Evolutionary conservation across 2,329 filamentous ascomycete genomes (phyloP).

Genomic region (Clathrospora elynae): DNA sequence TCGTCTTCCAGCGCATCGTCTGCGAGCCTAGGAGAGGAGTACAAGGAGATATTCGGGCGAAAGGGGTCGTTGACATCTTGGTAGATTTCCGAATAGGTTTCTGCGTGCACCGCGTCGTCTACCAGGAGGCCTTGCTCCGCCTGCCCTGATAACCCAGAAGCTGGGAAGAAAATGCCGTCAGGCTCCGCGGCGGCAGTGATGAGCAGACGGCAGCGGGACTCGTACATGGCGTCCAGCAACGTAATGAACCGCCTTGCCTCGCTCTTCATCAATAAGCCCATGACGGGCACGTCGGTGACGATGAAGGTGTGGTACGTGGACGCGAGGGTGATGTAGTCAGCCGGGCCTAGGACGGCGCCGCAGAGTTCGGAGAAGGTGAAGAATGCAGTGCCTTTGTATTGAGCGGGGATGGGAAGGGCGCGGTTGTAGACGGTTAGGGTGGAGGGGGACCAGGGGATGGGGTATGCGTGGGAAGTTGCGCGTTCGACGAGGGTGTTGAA

Average conservation of each 20-base stretch:
- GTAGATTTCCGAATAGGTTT: slow-evolving; percentile 74
- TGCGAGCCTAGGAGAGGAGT: slow-evolving; percentile 52
- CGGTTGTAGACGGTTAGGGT: slow-evolving; percentile 67
- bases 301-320: slow-evolving; percentile 80
- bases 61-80: slow-evolving; percentile 79
- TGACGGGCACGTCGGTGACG: slow-evolving; percentile 69
- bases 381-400: slow-evolving; percentile 62
- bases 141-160: too few species aligned
- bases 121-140: too few species aligned
- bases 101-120: slow-evolving; percentile 64
- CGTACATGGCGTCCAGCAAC: slow-evolving; percentile 75
- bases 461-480: slow-evolving; percentile 39
- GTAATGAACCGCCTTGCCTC: slow-evolving; percentile 82
- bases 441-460: slow-evolving; percentile 52
- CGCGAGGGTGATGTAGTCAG: slow-evolving; percentile 81
- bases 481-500: slow-evolving; percentile 31
- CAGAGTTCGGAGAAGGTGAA: slow-evolving; percentile 75
- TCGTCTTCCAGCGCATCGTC: slow-evolving; percentile 57
- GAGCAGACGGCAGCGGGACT: slow-evolving; percentile 77
- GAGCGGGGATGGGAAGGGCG: slow-evolving; percentile 62
- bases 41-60: slow-evolving; percentile 75
- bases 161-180: slow-evolving; percentile 77
- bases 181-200: slow-evolving; percentile 70
- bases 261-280: slow-evolving; percentile 74
- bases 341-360: slow-evolving; percentile 68